Percentiles rank a stretch among this genome's conserved stretches.
Conservation (phyloP, 2,329 filamentous ascomycete genomes). For the Dothideomycetes sp. region DNA sequence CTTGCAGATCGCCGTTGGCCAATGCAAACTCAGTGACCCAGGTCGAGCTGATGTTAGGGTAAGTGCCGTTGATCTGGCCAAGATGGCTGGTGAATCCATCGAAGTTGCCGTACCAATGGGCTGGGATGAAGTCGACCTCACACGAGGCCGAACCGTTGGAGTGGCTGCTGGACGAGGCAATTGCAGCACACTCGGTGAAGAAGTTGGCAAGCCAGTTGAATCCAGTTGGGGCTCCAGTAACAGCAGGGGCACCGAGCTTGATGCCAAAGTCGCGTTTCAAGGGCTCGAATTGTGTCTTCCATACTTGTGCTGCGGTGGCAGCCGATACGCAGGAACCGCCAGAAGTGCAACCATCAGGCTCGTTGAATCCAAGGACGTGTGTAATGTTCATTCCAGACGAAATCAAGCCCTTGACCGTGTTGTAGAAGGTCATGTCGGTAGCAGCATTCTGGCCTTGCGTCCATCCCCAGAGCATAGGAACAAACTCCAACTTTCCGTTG, state of each 20-base stretch:
- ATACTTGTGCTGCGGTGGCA: slow-evolving; percentile 53
- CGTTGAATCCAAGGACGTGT: slow-evolving; percentile 69
- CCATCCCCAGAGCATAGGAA: slow-evolving; percentile 78
- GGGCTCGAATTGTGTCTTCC: slow-evolving; percentile 64
- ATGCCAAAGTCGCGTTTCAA: slow-evolving; percentile 51
- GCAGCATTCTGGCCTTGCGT: slow-evolving; percentile 30
- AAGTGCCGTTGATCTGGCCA: slow-evolving; percentile 46
- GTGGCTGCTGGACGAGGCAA: slow-evolving; percentile 2
- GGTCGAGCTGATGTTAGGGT: slow-evolving; percentile 43
- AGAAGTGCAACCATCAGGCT: slow-evolving; percentile 55
- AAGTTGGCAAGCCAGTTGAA: slow-evolving; percentile 61
- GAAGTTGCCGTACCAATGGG: slow-evolving; percentile 56
- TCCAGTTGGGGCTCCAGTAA: slow-evolving; percentile 53
- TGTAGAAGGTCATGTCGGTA: slow-evolving; percentile 51
- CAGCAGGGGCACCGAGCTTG: slow-evolving; percentile 60
- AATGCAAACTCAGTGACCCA: slow-evolving; percentile 75
- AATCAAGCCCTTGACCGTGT: slow-evolving; percentile 49
- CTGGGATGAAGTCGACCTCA: slow-evolving; percentile 40
- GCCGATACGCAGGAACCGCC: slow-evolving; percentile 58
- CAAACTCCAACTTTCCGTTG: slow-evolving; percentile 55
- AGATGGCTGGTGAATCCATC: slow-evolving; percentile 58
- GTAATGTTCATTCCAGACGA: slow-evolving; percentile 48
- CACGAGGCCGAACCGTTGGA: slow-evolving; percentile 32
- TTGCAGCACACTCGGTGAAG: slow-evolving; percentile 44
- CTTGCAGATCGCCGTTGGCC: slow-evolving; percentile 43